phyloP scores from a whole-genome alignment of 2,329 filamentous ascomycete species.

The Colletotrichum tropicicola region DNA sequence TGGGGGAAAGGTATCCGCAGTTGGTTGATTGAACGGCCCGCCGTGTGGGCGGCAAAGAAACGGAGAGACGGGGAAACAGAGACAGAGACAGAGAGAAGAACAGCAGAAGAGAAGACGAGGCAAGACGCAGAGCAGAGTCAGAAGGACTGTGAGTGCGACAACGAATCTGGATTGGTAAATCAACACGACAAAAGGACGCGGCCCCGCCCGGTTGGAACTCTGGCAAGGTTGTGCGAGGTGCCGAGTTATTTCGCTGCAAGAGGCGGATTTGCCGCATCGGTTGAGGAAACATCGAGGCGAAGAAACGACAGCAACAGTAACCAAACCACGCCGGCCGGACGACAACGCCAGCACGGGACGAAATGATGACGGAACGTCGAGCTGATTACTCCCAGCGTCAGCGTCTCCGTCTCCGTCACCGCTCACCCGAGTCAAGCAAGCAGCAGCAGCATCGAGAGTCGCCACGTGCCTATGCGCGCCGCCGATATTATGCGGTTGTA shows the following conservation, averaged over 20 bases:
- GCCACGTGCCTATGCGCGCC: constrained; percentile 7
- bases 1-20: not conserved
- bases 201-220: too few relatives aligned
- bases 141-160: not conserved
- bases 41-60: too few relatives aligned
- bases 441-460: too few relatives aligned
- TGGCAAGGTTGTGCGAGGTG: too few relatives aligned
- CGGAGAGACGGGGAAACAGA: not conserved
- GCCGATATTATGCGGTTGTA: not conserved
- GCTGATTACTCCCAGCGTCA: too few relatives aligned
- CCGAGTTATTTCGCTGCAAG: too few relatives aligned
- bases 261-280: too few relatives aligned
- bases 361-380: too few relatives aligned
- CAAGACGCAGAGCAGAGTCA: not conserved
- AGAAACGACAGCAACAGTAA: constrained; percentile 6
- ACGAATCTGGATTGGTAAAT: too few relatives aligned
- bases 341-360: not conserved
- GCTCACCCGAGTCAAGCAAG: constrained; percentile 4
- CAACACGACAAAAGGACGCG: too few relatives aligned
- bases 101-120: not conserved
- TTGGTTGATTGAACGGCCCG: not conserved
- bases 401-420: not conserved
- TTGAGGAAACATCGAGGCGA: not conserved
- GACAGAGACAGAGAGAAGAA: not conserved
- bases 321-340: too few relatives aligned